Base-by-base conservation (phyloP, 2,329 filamentous ascomycete species). In the Cyphellophora attinorum region DNA sequence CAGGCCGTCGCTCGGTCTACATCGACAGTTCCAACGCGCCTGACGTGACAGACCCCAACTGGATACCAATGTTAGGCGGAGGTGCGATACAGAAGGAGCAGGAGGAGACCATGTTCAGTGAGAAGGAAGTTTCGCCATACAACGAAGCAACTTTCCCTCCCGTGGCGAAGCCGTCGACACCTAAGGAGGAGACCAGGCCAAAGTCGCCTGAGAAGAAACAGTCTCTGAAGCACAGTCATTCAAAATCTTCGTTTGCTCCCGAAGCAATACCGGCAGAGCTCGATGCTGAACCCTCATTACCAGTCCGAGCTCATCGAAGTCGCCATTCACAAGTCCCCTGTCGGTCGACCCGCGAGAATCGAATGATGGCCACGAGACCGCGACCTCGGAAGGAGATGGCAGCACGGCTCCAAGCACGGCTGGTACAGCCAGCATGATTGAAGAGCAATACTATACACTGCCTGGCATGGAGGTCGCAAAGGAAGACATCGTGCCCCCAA, bases 41-140 rank as follows among this genome's bases (percentile, higher is more conserved):
- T n/a, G 45, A 49, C 27, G 41, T 49, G 25, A 38, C 47, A 27
- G 45, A 49, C 30, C 42, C 40, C 21, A 49, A 49, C 31, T 49
- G 42, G 40, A 49, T 49, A 11, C 46, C 46, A 2, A 34, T 49
- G 2, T 33, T 49, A 21, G 39, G 42, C 29, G 31, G 34, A 14
- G 32, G 31, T 6, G 19, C 35, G 10, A 38, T 40, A 37, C 44
- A 40, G 23, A 35, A 35, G 13, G 30, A 34, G 4, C 8, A 25
- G 8, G 30, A 34, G 4, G n/a, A 25, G 8, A 38, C 37, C 10
- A 35, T 44, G n/a, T 32, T 37, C 19, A 33, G 30, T 3, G 40
- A 45, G 29, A 45, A 39, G 31, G 42, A 45, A 34, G 35, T 37
- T 8, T 41, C 34, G 11, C 21, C 38, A 16, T 27, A 30, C 18